These are phyloP conservation scores for Penicillium samsonianum DNA, from an alignment of 495 filamentous ascomycete species.

Conservation along the genomic window DNA sequence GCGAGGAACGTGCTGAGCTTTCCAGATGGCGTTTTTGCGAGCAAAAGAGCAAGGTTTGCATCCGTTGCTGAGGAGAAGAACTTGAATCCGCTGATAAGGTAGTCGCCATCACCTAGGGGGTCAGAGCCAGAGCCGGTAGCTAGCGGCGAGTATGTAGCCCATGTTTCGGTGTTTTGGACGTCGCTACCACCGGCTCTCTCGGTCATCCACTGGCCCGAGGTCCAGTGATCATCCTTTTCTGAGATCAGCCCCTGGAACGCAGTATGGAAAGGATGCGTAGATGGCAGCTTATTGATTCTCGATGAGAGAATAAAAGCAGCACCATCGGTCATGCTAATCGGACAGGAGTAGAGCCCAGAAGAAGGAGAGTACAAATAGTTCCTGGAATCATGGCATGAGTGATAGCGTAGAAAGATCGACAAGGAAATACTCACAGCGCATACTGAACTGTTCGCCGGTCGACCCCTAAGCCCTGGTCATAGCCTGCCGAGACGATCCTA, in stretches of 20 bases:
- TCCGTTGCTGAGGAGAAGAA: conserved; percentile 79
- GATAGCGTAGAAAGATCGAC: background rate
- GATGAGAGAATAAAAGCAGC: conserved; percentile 61
- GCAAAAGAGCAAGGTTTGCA: conserved; percentile 66
- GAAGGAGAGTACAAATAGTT: conserved; percentile 66
- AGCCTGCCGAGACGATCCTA: conserved; percentile 44
- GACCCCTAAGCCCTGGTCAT: conserved; percentile 31
- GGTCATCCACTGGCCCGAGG: conserved; percentile 85
- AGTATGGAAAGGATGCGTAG: conserved; percentile 49
- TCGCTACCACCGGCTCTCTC: conserved; percentile 76
- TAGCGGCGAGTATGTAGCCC: conserved; percentile 46
- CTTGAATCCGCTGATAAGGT: conserved; percentile 66
- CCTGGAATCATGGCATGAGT: conserved; percentile 53
- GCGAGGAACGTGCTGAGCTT: conserved; percentile 67
- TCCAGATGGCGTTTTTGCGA: conserved; percentile 60
- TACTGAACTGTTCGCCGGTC: conserved; percentile 45
- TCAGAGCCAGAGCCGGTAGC: conserved; percentile 12
- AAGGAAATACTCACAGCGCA: conserved; percentile 26
- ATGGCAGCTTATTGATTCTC: conserved; percentile 42
- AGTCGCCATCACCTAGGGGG: conserved; percentile 33
- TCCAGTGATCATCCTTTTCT: conserved; percentile 64
- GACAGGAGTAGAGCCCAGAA: conserved; percentile 64
- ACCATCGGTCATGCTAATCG: conserved; percentile 71
- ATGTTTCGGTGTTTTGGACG: conserved; percentile 69
- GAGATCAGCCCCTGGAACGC: conserved; percentile 54